Base-by-base conservation (phyloP, 2,329 filamentous ascomycete species). In the Colletotrichum caudatum region DNA sequence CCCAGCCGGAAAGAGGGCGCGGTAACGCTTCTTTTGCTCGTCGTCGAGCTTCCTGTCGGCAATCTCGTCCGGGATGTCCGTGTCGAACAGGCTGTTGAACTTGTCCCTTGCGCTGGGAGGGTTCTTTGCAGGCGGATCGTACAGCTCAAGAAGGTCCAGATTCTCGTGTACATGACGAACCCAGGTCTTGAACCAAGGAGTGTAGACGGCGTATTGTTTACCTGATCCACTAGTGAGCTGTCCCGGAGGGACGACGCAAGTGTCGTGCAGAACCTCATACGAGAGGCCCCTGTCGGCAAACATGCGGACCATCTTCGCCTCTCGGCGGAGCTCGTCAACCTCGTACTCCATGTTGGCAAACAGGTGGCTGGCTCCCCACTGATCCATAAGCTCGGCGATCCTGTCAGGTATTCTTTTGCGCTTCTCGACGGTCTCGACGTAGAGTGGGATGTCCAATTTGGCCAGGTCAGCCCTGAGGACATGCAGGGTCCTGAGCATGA, bases 261-360 rank as follows among this genome's bases (percentile, higher is more conserved):
- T 93, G 80, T 97, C 95, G 72, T 95, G 93, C 1, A 92, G 85
- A 0, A 91, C 88, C n/a, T 91, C 87, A 75, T 97, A 90, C 1
- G 87, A 85, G 58, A 95, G 88, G 0, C 89, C 91, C 16, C 87
- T 87, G 20, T 90, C 85, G 1, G 91, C 81, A 71, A 92, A 88
- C 51, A 85, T 80, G 37, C 83, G 86, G 1, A 93, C 86, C 76
- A 97, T 81, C 37, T 84, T 84, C 1, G 90, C 89, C 76, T 98
- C 95, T 7, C 94, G 86, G 54, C 94, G 86, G 69, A 97, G 81
- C 81, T 97, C 95, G 78, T 98, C 95, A 0, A 97, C 94, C 79
- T 97, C 95, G 77, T 97, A 97, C 79, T 97, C 94, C 69, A 94
- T 89, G 78, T 97, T 97, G 59, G 92, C 90, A 76, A 90, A 97